These are phyloP conservation scores for Curvularia spicifera DNA, from an alignment of 2,329 filamentous ascomycete genomes.

Conservation along the genomic window DNA sequence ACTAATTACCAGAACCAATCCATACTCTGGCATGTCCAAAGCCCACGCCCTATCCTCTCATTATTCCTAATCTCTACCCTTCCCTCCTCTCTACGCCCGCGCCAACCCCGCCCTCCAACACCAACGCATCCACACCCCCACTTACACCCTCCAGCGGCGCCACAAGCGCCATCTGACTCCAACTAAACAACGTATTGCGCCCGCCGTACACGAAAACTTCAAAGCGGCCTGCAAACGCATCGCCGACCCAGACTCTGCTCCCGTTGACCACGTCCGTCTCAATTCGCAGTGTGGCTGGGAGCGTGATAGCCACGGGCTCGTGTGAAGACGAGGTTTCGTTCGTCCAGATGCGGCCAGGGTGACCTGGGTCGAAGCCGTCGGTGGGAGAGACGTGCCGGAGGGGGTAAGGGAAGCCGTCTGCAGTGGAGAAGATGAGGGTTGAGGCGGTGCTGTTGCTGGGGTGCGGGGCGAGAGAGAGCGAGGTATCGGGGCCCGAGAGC, in stretches of 20 bases:
- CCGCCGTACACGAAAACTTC: conserved; percentile 64
- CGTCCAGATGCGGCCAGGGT: conserved; percentile 61
- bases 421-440: conserved; percentile 52
- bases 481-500: conserved; percentile 54
- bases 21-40: no score
- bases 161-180: conserved; percentile 65
- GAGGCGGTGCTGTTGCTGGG: conserved; percentile 2
- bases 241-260: conserved; percentile 58
- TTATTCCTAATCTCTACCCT: no score
- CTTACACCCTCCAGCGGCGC: conserved; percentile 53
- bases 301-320: conserved; percentile 46
- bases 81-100: no score
- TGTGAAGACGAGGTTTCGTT: conserved; percentile 58
- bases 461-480: conserved; percentile 45
- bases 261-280: conserved; percentile 56
- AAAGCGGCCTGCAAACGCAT: conserved; percentile 57
- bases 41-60: no score
- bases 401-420: conserved; percentile 54
- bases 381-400: conserved; percentile 54
- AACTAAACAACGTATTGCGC: conserved; percentile 59
- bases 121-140: conserved; percentile 36
- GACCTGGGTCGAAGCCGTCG: conserved; percentile 56
- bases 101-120: conserved; percentile 13
- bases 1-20: no score
- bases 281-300: conserved; percentile 50